Percentiles rank a stretch among this genome's conserved stretches.
phyloP scores from a whole-genome alignment of 1,139 yeast species.

The Taphrina sp. region DNA sequence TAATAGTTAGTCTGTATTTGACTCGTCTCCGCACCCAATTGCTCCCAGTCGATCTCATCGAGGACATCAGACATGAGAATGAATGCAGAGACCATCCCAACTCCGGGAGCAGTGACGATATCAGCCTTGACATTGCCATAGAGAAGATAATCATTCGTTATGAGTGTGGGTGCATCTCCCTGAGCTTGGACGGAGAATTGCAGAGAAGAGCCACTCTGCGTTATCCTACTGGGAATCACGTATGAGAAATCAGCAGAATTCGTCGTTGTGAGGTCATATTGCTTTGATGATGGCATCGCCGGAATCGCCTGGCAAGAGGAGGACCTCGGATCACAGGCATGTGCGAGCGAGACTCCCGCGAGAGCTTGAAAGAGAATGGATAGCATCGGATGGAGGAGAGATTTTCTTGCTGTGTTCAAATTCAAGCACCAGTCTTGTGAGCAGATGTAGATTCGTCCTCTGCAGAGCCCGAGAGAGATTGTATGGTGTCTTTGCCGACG shows the following conservation, averaged over 20 bases:
- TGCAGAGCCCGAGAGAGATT: too few relatives aligned
- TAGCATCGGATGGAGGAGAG: background rate
- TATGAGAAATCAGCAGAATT: conserved; percentile 19
- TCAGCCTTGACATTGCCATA: conserved; percentile 75
- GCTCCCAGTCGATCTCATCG: conserved; percentile 89
- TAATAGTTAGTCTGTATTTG: conserved; percentile 75
- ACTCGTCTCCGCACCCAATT: conserved; percentile 68
- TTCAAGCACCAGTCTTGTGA: too few relatives aligned
- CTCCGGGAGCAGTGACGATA: conserved; percentile 68
- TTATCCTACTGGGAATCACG: conserved; percentile 16
- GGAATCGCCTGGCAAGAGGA: conserved; percentile 23
- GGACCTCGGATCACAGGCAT: conserved; percentile 25
- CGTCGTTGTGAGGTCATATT: conserved; percentile 17
- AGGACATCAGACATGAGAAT: conserved; percentile 70
- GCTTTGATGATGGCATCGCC: conserved; percentile 23
- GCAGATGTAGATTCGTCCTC: too few relatives aligned
- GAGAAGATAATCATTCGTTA: conserved; percentile 80
- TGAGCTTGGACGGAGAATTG: conserved; percentile 71
- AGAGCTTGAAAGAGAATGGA: conserved; percentile 2
- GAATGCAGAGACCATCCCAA: conserved; percentile 84
- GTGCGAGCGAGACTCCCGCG: conserved; percentile 1
- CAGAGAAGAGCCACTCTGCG: conserved; percentile 12
- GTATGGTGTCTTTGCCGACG: too few relatives aligned
- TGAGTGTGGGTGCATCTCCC: conserved; percentile 76
- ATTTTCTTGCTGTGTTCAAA: too few relatives aligned